These are phyloP conservation scores for Austroboletus eburneus DNA, from an alignment of 768 basidiomycete genomes.

Conservation along the genomic window DNA sequence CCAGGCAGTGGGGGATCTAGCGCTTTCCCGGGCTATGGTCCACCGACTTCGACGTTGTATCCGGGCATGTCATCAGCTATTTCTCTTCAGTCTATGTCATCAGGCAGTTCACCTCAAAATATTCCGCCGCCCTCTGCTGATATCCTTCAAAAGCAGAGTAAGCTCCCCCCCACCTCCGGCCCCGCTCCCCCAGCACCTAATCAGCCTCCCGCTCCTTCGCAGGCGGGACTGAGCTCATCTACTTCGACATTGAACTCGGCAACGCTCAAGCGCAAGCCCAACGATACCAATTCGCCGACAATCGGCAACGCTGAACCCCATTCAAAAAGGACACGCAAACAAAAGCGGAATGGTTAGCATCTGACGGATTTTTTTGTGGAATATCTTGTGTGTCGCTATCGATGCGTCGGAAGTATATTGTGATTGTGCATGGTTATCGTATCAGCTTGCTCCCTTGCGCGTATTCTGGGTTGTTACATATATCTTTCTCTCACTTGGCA, in stretches of 20 bases:
- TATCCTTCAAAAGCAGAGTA: slow-evolving; percentile 62
- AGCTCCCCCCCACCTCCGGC: slow-evolving; percentile 47
- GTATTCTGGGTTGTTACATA: slow-evolving; percentile 26
- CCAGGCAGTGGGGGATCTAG: slow-evolving; percentile 19
- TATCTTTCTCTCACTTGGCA: slow-evolving; percentile 27
- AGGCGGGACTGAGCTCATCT: slow-evolving; percentile 39
- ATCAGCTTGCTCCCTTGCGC: slow-evolving; percentile 9
- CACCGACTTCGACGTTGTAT: slow-evolving; percentile 45
- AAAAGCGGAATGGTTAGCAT: slow-evolving; percentile 47
- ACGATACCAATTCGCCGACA: slow-evolving; percentile 48
- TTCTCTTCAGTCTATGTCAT: slow-evolving; percentile 40
- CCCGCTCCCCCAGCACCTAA: slow-evolving; percentile 37
- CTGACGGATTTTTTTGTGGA: slow-evolving; percentile 31
- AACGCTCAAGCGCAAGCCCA: slow-evolving; percentile 53
- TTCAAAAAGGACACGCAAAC: slow-evolving; percentile 53
- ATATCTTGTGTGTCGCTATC: slow-evolving; percentile 29
- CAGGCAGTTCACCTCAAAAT: slow-evolving; percentile 50
- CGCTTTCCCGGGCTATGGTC: slow-evolving; percentile 23
- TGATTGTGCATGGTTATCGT: slow-evolving; percentile 20
- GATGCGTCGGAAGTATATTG: slow-evolving; percentile 29
- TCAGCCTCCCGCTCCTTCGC: slow-evolving; percentile 38
- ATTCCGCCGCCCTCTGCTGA: slow-evolving; percentile 41
- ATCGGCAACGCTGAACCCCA: slow-evolving; percentile 45
- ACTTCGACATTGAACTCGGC: slow-evolving; percentile 48
- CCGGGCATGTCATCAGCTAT: slow-evolving; percentile 37